Percentiles rank a stretch among this genome's conserved stretches.
Conservation (phyloP, 495 filamentous ascomycete genomes). For the Arthonia radiata region DNA sequence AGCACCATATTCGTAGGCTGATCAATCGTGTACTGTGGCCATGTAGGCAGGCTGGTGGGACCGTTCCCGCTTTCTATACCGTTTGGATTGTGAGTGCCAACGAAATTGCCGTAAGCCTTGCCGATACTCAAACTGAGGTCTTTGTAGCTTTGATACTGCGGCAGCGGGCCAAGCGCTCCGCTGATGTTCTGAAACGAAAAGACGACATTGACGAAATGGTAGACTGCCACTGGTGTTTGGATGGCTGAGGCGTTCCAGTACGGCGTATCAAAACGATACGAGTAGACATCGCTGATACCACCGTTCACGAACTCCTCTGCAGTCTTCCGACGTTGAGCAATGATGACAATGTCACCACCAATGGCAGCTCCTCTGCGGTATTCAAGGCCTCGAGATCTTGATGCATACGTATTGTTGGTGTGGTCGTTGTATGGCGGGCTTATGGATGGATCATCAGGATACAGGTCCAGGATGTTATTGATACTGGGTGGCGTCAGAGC, state of each 20-base stretch:
- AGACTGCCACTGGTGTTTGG: conserved; percentile 4
- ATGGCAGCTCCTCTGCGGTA: conserved; percentile 10
- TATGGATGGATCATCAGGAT: conserved; percentile 6
- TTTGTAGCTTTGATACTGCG: conserved; percentile 9
- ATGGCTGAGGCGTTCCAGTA: conserved; percentile 7
- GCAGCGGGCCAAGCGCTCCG: conserved; percentile 9
- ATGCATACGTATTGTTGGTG: conserved; percentile 6
- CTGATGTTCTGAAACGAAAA: conserved; percentile 10
- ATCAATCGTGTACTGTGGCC: conserved; percentile 19
- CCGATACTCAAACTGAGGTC: conserved; percentile 7
- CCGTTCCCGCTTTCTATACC: conserved; percentile 8
- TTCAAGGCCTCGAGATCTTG: conserved; percentile 3
- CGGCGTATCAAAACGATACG: conserved; percentile 10
- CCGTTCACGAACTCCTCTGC: conserved; percentile 6
- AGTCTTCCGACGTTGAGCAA: conserved; percentile 9
- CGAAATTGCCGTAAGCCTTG: conserved; percentile 9
- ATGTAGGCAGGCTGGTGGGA: conserved; percentile 10
- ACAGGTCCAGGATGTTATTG: conserved; percentile 7
- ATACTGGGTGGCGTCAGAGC: conserved; percentile 12
- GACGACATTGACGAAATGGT: conserved; percentile 9
- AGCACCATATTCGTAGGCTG: conserved; percentile 20
- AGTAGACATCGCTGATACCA: conserved; percentile 5
- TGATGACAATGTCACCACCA: conserved; percentile 9
- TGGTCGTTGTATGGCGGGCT: conserved; percentile 5
- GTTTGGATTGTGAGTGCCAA: conserved; percentile 8